Conservation (phyloP, 805 yeast species). For the Ogataea trehalophila region DNA sequence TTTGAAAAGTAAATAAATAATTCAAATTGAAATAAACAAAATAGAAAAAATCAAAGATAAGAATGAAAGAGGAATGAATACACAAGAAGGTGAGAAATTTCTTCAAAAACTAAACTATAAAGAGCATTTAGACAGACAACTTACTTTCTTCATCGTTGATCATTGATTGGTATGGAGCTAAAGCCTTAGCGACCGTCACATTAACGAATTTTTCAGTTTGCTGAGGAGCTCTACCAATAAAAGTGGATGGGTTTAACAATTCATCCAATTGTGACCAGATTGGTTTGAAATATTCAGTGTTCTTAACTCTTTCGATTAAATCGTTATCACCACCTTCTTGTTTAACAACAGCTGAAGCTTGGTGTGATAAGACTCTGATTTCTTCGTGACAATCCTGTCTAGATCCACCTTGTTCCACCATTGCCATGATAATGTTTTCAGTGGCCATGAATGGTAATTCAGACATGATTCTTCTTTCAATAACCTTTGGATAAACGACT, state of each 20-base stretch:
- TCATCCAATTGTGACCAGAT: conserved; percentile 78
- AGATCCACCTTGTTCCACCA: conserved; percentile 96
- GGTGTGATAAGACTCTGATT: conserved; percentile 93
- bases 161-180: conserved; percentile 56
- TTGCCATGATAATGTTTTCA: conserved; percentile 98
- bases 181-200: conserved; percentile 78
- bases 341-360: conserved; percentile 95
- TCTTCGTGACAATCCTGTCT: conserved; percentile 98
- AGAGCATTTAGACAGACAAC: conserved; percentile 61
- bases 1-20: no score
- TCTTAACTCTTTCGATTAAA: conserved; percentile 79
- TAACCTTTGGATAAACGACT: conserved; percentile 98
- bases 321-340: conserved; percentile 99
- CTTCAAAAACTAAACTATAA: neutral
- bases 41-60: no score
- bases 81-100: neutral
- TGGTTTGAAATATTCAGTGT: conserved; percentile 79
- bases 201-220: conserved; percentile 92
- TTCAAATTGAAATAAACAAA: no score
- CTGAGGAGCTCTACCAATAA: conserved; percentile 97
- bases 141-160: conserved; percentile 68
- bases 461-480: conserved; percentile 89
- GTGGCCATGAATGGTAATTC: conserved; percentile 99
- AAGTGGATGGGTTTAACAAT: conserved; percentile 86
- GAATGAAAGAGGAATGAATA: neutral